Evolutionary conservation across 495 filamentous ascomycete species (phyloP).

Genomic region (Annulohypoxylon bovei): DNA sequence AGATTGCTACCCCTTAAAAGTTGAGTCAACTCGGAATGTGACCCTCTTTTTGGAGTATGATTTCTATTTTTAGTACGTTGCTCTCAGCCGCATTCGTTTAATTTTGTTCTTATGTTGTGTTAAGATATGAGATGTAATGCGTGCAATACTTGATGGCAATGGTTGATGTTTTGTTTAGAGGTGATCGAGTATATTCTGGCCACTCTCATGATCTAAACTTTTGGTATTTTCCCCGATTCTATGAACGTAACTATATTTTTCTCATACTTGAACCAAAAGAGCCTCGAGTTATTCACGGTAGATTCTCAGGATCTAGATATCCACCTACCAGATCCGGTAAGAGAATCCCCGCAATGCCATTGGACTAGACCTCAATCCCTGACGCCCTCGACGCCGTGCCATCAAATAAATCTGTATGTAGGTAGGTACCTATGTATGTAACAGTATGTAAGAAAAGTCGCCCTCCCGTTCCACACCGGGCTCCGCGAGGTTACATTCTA

Average conservation of each 20-base stretch:
- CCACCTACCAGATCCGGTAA: conserved; percentile 32
- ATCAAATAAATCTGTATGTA: conserved; percentile 12
- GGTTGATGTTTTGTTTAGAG: not conserved
- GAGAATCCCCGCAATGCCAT: conserved; percentile 6
- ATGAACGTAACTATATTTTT: not conserved
- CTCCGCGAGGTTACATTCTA: conserved; percentile 22
- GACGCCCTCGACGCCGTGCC: conserved; percentile 11
- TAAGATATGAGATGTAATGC: too few species aligned
- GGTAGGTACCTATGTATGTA: too few species aligned
- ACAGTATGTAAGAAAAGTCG: too few species aligned
- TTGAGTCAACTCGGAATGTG: not conserved
- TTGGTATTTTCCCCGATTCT: not conserved
- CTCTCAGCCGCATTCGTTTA: conserved; percentile 5
- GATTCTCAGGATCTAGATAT: conserved; percentile 9
- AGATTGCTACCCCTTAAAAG: too few species aligned
- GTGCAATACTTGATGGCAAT: not conserved
- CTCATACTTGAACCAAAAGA: not conserved
- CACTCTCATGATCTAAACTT: not conserved
- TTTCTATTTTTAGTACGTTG: conserved; percentile 23
- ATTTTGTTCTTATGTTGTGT: not conserved
- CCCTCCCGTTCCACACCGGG: conserved; percentile 10
- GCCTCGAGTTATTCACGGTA: conserved; percentile 11
- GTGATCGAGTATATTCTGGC: not conserved
- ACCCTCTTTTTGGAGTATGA: conserved; percentile 1
- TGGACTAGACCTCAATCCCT: conserved; percentile 17